phyloP scores from a whole-genome alignment of 768 basidiomycete species.

The Termitomyces sp. region DNA sequence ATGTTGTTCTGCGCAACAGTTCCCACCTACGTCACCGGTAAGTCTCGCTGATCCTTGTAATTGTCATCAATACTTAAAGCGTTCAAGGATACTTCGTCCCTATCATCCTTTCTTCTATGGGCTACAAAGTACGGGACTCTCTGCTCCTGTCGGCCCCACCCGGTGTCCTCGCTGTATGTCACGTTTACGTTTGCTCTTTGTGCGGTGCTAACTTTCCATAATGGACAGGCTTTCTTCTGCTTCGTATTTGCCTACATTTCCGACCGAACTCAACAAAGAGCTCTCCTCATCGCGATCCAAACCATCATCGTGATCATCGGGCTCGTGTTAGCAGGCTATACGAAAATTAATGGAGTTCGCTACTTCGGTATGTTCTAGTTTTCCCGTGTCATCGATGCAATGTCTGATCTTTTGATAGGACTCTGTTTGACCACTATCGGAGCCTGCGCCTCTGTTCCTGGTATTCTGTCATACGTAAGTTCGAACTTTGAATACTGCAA shows the following conservation, averaged over 20 bases:
- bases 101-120: conserved; percentile 35
- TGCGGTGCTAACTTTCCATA: neutral
- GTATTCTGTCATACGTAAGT: conserved; percentile 38
- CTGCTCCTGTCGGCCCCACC: conserved; percentile 37
- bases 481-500: neutral
- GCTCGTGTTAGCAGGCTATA: conserved; percentile 31
- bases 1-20: conserved; percentile 39
- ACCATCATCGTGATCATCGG: conserved; percentile 32
- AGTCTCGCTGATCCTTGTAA: neutral
- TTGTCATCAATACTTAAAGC: neutral
- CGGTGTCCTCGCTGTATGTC: conserved; percentile 29
- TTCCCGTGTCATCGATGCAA: neutral
- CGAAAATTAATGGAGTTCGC: conserved; percentile 26
- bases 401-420: conserved; percentile 10
- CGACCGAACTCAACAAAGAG: conserved; percentile 34
- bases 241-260: conserved; percentile 38
- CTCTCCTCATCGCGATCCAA: conserved; percentile 32
- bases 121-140: conserved; percentile 27
- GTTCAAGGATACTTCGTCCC: conserved; percentile 30
- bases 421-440: conserved; percentile 36
- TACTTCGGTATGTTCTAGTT: conserved; percentile 26
- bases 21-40: conserved; percentile 36
- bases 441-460: conserved; percentile 34
- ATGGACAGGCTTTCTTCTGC: conserved; percentile 30
- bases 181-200: neutral